Conservation (phyloP, 2,329 filamentous ascomycete genomes). For the Alternaria burnsii region DNA sequence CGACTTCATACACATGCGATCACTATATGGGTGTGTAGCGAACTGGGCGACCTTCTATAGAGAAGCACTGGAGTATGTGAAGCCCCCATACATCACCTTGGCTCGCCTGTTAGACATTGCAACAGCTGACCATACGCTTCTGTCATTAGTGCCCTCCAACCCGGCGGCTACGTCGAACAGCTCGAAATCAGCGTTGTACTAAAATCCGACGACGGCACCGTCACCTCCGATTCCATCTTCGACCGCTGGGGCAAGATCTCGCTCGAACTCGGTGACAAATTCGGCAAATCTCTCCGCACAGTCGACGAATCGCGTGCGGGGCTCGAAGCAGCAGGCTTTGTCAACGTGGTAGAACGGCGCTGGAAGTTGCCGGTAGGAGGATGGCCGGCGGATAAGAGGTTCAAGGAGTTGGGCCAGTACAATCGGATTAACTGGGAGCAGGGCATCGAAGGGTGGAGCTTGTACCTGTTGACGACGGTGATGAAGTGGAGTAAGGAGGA, state of each 20-base stretch:
- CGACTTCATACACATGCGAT: slow-evolving; percentile 34
- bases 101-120: too few relatives aligned
- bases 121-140: too few relatives aligned
- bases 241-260: slow-evolving; percentile 38
- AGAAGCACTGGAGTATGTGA: slow-evolving; percentile 30
- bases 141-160: slow-evolving; percentile 29
- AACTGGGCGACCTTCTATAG: slow-evolving; percentile 36
- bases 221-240: slow-evolving; percentile 29
- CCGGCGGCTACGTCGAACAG: slow-evolving; percentile 44
- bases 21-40: slow-evolving; percentile 28
- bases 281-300: slow-evolving; percentile 49
- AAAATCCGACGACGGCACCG: slow-evolving; percentile 40
- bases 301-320: slow-evolving; percentile 52
- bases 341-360: slow-evolving; percentile 59
- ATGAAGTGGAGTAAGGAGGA: slow-evolving; percentile 54
- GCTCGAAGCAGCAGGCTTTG: slow-evolving; percentile 63
- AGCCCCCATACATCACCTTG: too few relatives aligned
- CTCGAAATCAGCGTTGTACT: slow-evolving; percentile 34
- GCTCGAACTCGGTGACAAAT: slow-evolving; percentile 39
- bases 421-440: slow-evolving; percentile 39
- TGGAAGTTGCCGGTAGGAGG: slow-evolving; percentile 45
- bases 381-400: slow-evolving; percentile 48
- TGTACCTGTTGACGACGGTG: slow-evolving; percentile 32
- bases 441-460: slow-evolving; percentile 39
- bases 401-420: slow-evolving; percentile 60